Percentiles rank a stretch among this genome's conserved stretches.
phyloP scores from a whole-genome alignment of 2,329 filamentous ascomycete genomes.

The Grosmannia clavigera region DNA sequence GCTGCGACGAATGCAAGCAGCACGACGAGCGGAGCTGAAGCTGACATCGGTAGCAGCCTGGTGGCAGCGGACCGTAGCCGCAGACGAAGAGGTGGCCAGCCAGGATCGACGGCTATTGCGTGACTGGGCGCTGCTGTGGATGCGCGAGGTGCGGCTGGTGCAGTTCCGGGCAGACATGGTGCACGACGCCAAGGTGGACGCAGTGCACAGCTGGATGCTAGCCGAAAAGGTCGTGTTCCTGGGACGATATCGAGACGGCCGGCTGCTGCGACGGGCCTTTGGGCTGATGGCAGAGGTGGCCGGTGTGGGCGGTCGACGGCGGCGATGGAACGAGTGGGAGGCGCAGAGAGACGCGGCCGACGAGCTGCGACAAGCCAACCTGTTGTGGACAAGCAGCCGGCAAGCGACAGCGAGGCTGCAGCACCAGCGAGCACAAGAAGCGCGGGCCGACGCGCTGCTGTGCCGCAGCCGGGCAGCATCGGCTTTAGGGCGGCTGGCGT shows the following conservation, averaged over 20 bases:
- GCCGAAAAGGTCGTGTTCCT: slow-evolving; percentile 17
- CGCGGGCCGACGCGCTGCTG: neutral
- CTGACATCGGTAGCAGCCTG: neutral
- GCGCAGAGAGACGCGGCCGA: neutral
- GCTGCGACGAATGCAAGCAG: slow-evolving; percentile 2
- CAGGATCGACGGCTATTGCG: slow-evolving; percentile 2
- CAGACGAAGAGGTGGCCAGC: neutral
- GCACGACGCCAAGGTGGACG: slow-evolving; percentile 10
- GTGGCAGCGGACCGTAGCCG: neutral
- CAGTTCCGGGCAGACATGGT: slow-evolving; percentile 10
- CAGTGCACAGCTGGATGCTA: slow-evolving; percentile 17
- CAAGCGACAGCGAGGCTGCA: too few relatives aligned
- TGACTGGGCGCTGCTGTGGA: slow-evolving; percentile 15
- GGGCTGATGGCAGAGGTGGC: neutral
- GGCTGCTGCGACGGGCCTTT: slow-evolving; percentile 4
- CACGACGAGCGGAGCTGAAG: neutral
- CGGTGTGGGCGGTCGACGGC: neutral
- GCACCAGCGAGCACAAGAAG: neutral
- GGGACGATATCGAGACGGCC: slow-evolving; percentile 13
- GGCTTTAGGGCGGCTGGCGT: slow-evolving; percentile 3
- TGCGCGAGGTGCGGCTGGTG: slow-evolving; percentile 15
- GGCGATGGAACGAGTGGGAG: neutral
- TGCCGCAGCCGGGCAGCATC: neutral
- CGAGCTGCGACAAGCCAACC: neutral
- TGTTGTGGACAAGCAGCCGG: too few relatives aligned